Evolutionary conservation across 2,329 filamentous ascomycete species (phyloP).

Genomic region (Trichoderma gracile): DNA sequence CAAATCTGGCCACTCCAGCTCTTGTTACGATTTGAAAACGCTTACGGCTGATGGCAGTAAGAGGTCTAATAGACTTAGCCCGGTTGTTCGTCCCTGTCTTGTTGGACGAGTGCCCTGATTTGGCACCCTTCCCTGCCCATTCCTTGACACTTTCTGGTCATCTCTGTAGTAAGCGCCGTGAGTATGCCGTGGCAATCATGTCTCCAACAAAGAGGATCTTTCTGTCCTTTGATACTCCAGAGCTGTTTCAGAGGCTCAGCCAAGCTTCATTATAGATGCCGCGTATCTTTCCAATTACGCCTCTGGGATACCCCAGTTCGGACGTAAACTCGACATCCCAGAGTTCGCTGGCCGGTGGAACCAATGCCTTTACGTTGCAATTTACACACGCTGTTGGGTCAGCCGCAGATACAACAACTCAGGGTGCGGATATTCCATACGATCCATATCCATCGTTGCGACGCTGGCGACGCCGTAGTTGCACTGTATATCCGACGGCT

Average conservation of each 20-base stretch:
- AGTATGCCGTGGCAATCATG: not conserved
- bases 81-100: not conserved
- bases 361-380: not conserved
- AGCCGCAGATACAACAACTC: not conserved
- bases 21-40: not conserved
- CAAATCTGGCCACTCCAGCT: not conserved
- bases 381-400: not conserved
- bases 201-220: too few species aligned
- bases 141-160: not conserved
- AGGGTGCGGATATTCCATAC: not conserved
- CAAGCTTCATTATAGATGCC: not conserved
- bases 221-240: too few species aligned
- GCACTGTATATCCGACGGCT: not conserved
- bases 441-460: slow-evolving; percentile 3
- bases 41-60: slow-evolving; percentile 3
- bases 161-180: not conserved
- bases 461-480: not conserved
- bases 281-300: not conserved
- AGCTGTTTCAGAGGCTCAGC: not conserved
- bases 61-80: slow-evolving; percentile 1
- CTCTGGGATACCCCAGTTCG: not conserved
- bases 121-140: not conserved
- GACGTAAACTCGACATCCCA: not conserved
- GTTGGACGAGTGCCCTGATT: not conserved
- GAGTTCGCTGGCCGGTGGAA: not conserved